Evolutionary conservation across 768 basidiomycete genomes (phyloP).

Genomic region (Cystofilobasidium bisporidii): DNA sequence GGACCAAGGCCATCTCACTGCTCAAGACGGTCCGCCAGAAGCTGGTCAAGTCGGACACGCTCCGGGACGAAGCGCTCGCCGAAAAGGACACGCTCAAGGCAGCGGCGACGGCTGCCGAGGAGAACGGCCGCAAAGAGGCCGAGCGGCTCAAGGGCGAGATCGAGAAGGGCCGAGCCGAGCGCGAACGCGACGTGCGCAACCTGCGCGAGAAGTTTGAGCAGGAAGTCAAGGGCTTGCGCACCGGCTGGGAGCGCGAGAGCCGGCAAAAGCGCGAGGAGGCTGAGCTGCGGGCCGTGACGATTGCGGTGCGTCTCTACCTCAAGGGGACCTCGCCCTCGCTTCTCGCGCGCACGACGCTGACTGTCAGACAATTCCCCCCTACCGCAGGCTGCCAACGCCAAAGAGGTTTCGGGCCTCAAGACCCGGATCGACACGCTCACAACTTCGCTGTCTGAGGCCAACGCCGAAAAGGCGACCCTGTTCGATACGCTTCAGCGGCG

Average conservation of each 20-base stretch:
- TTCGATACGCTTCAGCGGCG: slow-evolving; percentile 81
- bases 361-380: neutral
- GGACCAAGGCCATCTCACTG: slow-evolving; percentile 80
- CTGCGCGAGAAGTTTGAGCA: slow-evolving; percentile 55
- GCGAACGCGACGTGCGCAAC: slow-evolving; percentile 41
- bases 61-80: slow-evolving; percentile 59
- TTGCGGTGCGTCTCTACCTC: slow-evolving; percentile 12
- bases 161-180: slow-evolving; percentile 45
- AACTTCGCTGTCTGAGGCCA: slow-evolving; percentile 56
- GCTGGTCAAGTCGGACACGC: slow-evolving; percentile 91
- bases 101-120: slow-evolving; percentile 35
- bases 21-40: slow-evolving; percentile 94
- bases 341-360: neutral
- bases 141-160: slow-evolving; percentile 36
- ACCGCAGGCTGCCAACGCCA: slow-evolving; percentile 57
- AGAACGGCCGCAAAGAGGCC: slow-evolving; percentile 48
- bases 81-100: slow-evolving; percentile 18
- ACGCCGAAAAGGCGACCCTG: slow-evolving; percentile 62
- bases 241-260: slow-evolving; percentile 66
- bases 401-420: slow-evolving; percentile 53
- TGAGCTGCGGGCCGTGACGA: slow-evolving; percentile 63
- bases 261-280: slow-evolving; percentile 56
- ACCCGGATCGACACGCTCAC: slow-evolving; percentile 63
- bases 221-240: slow-evolving; percentile 54
- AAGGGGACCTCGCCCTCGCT: too few relatives aligned